Percentiles rank a stretch among this genome's conserved stretches.
These are phyloP conservation scores for Cymbopogon flexuosus DNA, from an alignment of 202 grass and related monocot species.

Conservation along the genomic window DNA sequence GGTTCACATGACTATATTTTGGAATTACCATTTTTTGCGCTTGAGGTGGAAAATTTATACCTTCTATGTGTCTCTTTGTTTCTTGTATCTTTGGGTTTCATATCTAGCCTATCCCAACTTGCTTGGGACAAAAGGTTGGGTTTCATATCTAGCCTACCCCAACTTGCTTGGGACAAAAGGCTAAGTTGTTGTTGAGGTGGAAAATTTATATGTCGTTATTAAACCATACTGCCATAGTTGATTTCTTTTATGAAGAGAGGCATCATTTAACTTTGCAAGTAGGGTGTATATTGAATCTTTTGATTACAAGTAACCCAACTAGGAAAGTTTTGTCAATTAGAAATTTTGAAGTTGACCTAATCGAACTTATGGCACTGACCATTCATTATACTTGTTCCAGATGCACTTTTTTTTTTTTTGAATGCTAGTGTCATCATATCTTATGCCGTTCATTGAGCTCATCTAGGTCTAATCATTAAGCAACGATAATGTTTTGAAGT, in stretches of 20 bases:
- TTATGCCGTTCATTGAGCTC: neutral
- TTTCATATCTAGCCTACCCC: too few species aligned
- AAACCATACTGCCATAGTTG: neutral
- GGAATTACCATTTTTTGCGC: neutral
- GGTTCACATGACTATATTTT: neutral
- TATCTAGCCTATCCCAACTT: too few species aligned
- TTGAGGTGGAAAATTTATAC: neutral
- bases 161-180: too few species aligned
- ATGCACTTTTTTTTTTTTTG: neutral
- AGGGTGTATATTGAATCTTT: neutral
- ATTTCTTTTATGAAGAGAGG: neutral
- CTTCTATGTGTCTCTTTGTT: too few species aligned
- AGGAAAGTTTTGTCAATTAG: neutral
- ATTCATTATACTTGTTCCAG: conserved; percentile 4
- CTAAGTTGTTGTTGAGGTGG: neutral
- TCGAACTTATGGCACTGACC: neutral
- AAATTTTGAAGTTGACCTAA: neutral
- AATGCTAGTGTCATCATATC: neutral
- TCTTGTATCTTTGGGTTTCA: too few species aligned
- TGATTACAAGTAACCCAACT: neutral
- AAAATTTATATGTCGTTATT: conserved; percentile 9
- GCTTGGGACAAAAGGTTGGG: too few species aligned
- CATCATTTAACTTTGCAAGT: neutral
- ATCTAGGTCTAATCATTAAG: neutral
- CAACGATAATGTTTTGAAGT: conserved; percentile 12